Base-by-base conservation (phyloP, 2,329 filamentous ascomycete species). In the Celoporthe dispersa region DNA sequence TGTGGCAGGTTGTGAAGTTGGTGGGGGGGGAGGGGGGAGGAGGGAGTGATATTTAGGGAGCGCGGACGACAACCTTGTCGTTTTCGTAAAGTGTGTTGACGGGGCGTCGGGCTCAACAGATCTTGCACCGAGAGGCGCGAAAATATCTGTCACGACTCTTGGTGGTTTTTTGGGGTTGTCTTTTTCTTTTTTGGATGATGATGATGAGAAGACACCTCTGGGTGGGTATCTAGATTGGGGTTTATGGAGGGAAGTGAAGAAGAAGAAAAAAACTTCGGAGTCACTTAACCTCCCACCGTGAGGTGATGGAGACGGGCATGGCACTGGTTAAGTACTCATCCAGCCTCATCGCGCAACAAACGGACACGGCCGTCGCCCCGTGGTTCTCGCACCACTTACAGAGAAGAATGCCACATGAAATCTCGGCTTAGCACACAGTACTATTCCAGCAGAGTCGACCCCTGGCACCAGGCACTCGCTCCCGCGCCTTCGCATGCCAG, bases 261-360 rank as follows among this genome's bases (percentile, higher is more conserved):
- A 44, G 51, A 19, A n/a, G n/a, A n/a, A n/a, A n/a, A n/a, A n/a
- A 35, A 16, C 37, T 60, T 66, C 51, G 44, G 68, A 65, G 62
- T 35, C 55, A 67, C 28, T 39, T 59, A 64, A 61, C 3, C 31
- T 35, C 28, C 64, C 57, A 51, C 44, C 35, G 66, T 57, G 37
- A 25, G 31, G 66, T 11, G 28, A 60, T 60, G 48, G 66, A 60
- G 62, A 64, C 44, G 68, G 64, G 70, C 61, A 64, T 16, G 70
- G 37, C 57, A 37, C 59, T 39, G 68, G 53, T 68, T 71, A 71
- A 72, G 68, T 70, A 72, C 59, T 66, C 31, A 55, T 65, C 66
- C 68, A 68, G 53, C 53, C 53, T 65, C 63, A 39, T 65, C 44
- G 12, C 28, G 44, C 19, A 51, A 25, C 25, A 62, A 25, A 62